Evolutionary conservation across 2,329 filamentous ascomycete species (phyloP), one percentile per base, ranked within the genome.

Genomic region (Alternaria triticimaculans): DNA sequence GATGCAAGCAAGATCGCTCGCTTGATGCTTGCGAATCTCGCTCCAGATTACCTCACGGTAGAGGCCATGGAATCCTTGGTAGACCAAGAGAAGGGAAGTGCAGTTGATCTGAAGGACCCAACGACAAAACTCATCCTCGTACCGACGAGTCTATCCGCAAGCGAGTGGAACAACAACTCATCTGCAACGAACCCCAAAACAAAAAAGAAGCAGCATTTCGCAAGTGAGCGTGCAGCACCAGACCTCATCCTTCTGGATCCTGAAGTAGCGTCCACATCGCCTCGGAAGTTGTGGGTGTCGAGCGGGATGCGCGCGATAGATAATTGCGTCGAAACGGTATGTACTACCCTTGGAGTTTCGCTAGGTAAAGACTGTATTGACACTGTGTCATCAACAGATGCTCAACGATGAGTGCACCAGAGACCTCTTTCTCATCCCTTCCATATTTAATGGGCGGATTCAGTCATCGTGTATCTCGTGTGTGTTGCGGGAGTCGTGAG

Each of bases 291-390:
- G 14, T 78, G 70, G 69, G 55, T 77, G 12, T 69, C 73, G 15
- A 71, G 72, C 21, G 74, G 75, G 8, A 69, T 77, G 51, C 66
- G 75, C 21, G 72, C 72, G 10, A 57, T 77, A 6, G 75, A 77
- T 58, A 73, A 78, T 53, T 77, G 75, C 48, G 66, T 76, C 6
- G 75, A 78, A 53, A 72, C 70, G 4, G 56, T 61, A 59, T n/a
- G 60, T 54, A 23, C 28, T 9, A 1, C n/a, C 6, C 9, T 30
- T 3, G 21, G 6, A 37, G 20, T 26, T 2, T 14, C 5, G 9
- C 12, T 2, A 15, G 11, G 11, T 12, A 4, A 21, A 14, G 11
- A 46, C 9, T 10, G 12, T 26, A 23, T 46, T 56, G 6, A 63
- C 18, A 11, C 11, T n/a, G 46, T 30, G 9, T 46, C 6, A 41